Evolutionary conservation across 129 eudicot genomes (phyloP), one percentile per base, ranked within the genome.

Genomic region (Logfia minima): DNA sequence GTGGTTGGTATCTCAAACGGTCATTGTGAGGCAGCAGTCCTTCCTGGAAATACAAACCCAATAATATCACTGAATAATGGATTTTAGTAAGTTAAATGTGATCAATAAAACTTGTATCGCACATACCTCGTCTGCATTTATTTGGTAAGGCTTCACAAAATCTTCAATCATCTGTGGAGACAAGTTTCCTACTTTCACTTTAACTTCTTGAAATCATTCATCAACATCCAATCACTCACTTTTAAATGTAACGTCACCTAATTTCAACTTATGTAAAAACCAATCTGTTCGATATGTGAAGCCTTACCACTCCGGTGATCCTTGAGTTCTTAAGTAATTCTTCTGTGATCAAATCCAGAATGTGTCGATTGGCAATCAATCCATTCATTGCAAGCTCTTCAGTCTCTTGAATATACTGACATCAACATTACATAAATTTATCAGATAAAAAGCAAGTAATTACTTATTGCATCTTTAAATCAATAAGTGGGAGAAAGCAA

Each of bases 321-420:
- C 98, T 91, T 4, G 97, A 91, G 18, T 79, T 83, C 56, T 91
- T 88, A 26, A 94, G 77, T 52, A 94, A 89, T 55, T 84, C 86
- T 26, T 75, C 71, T 28, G 92, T 80, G 48, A 94, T 89, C 74
- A 71, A 58, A 71, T 94, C 98, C 79, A 94, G 77, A 76, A 94
- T 89, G 53, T 89, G 96, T 77, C 90, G 79, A 77, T 94, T 94
- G 59, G 83, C 91, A 83, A 45, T 84, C 83, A 94, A 80, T 32
- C 97, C 98, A 61, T 86, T 83, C 80, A 84, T 91, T 34, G 98
- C 98, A 80, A 94, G 77, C 75, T 87, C 98, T 80, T 94, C 96
- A 0, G 97, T 89, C 87, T 94, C 98, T 79, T 89, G 89, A 72
- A 94, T 94, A 85, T 91, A 94, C 98, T 93, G 92, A 9, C 77